A percentile compares a stretch with the other conserved stretches of the same genome.
Evolutionary conservation across 2,329 filamentous ascomycete species (phyloP).

Genomic region (Neofusicoccum cordaticola): DNA sequence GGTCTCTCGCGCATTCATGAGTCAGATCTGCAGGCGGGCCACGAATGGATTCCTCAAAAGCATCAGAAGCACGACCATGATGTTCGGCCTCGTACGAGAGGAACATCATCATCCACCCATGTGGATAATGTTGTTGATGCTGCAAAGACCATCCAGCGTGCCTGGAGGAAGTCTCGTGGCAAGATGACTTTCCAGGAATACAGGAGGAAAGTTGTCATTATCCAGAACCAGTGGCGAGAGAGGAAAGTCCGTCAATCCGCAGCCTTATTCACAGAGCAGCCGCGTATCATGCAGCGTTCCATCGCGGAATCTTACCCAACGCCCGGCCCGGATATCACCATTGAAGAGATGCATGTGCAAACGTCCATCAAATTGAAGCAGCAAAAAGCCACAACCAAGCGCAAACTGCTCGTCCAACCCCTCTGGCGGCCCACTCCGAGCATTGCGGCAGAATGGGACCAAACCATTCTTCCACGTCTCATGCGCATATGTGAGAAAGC

Average conservation of each 20-base stretch:
- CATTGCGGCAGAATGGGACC: slow-evolving; percentile 69
- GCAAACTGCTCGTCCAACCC: slow-evolving; percentile 39
- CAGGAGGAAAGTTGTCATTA: slow-evolving; percentile 37
- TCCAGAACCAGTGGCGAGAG: slow-evolving; percentile 39
- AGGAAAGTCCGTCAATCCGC: slow-evolving; percentile 17
- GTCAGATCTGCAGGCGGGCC: background rate
- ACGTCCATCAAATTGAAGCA: slow-evolving; percentile 10
- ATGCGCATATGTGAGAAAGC: slow-evolving; percentile 69
- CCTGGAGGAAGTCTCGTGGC: slow-evolving; percentile 32
- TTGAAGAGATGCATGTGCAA: slow-evolving; percentile 3
- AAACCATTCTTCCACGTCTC: slow-evolving; percentile 67
- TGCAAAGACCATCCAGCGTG: slow-evolving; percentile 35
- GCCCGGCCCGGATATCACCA: background rate
- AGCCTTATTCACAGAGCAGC: background rate
- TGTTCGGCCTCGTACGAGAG: slow-evolving; percentile 18
- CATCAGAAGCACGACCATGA: slow-evolving; percentile 17
- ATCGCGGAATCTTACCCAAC: background rate
- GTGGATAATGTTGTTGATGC: slow-evolving; percentile 29
- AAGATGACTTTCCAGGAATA: slow-evolving; percentile 35
- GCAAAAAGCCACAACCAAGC: slow-evolving; percentile 9
- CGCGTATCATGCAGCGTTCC: background rate
- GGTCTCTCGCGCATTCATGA: background rate
- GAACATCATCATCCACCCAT: slow-evolving; percentile 17
- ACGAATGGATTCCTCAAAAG: background rate
- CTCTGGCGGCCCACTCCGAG: slow-evolving; percentile 56